Conservation (phyloP, 805 yeast species). For the Candida sakaeoensis region DNA sequence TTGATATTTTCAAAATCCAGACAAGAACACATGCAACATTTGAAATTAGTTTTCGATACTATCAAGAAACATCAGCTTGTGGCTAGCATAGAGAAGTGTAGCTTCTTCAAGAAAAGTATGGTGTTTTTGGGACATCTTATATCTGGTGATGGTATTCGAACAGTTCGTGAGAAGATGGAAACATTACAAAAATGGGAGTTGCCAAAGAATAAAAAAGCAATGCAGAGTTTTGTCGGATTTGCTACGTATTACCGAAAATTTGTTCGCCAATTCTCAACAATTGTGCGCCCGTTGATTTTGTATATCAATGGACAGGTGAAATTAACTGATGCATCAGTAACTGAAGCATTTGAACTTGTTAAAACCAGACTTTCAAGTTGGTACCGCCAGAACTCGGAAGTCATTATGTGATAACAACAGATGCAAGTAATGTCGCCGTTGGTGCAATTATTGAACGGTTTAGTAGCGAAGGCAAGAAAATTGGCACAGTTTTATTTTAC, state of each 20-base stretch:
- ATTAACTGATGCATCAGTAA: too few relatives aligned
- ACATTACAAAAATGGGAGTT: not conserved
- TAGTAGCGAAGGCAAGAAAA: too few relatives aligned
- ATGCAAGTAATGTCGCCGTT: not conserved
- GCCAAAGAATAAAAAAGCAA: not conserved
- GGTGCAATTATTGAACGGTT: too few relatives aligned
- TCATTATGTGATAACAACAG: not conserved
- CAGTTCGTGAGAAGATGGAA: not conserved
- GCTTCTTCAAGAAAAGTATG: not conserved
- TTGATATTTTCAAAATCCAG: constrained; percentile 9
- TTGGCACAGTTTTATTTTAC: too few relatives aligned
- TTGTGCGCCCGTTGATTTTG: not conserved
- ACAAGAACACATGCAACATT: constrained; percentile 12
- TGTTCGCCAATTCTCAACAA: not conserved
- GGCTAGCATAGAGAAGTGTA: constrained; percentile 2
- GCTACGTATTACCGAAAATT: not conserved
- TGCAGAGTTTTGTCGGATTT: constrained; percentile 1
- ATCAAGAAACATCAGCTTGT: not conserved
- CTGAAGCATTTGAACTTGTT: too few relatives aligned
- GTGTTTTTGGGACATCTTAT: constrained; percentile 2
- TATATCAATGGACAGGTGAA: too few relatives aligned
- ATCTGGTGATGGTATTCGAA: not conserved
- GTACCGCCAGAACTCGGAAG: not conserved
- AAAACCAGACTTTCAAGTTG: too few relatives aligned
- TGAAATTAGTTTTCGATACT: not conserved